These are phyloP conservation scores for Penicillium steckii DNA, from an alignment of 495 filamentous ascomycete species.

Conservation along the genomic window DNA sequence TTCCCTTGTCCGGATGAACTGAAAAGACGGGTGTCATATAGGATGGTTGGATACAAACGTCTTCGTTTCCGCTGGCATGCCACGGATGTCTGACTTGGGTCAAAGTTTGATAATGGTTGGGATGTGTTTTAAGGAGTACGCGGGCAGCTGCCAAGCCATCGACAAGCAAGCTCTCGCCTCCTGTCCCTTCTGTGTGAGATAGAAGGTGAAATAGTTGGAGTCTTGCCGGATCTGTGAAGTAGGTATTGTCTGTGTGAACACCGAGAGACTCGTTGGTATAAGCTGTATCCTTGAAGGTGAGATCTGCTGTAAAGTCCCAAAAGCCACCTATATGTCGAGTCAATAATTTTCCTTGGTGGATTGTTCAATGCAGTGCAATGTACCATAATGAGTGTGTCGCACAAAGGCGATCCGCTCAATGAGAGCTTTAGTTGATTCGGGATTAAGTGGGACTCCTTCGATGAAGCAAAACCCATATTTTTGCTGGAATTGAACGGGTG, in stretches of 20 bases:
- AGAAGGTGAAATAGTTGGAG: conserved; percentile 90
- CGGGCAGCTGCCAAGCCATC: conserved; percentile 77
- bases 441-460: conserved; percentile 60
- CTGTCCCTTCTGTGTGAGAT: conserved; percentile 62
- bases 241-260: conserved; percentile 89
- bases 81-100: conserved; percentile 53
- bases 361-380: not conserved
- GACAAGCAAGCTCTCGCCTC: conserved; percentile 74
- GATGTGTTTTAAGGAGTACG: conserved; percentile 48
- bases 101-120: conserved; percentile 52
- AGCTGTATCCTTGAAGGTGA: conserved; percentile 87
- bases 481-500: conserved; percentile 36
- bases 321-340: conserved; percentile 63
- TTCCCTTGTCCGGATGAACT: conserved; percentile 29
- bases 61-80: conserved; percentile 84
- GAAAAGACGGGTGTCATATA: conserved; percentile 63
- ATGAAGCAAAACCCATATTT: conserved; percentile 71
- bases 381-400: conserved; percentile 84
- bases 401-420: conserved; percentile 82
- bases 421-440: conserved; percentile 65
- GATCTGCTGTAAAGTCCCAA: conserved; percentile 90
- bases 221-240: conserved; percentile 87
- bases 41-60: conserved; percentile 71
- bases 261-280: conserved; percentile 77
- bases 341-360: not conserved